Base-by-base conservation (phyloP, 163 green algal genomes). In the Dunaliella salina region DNA sequence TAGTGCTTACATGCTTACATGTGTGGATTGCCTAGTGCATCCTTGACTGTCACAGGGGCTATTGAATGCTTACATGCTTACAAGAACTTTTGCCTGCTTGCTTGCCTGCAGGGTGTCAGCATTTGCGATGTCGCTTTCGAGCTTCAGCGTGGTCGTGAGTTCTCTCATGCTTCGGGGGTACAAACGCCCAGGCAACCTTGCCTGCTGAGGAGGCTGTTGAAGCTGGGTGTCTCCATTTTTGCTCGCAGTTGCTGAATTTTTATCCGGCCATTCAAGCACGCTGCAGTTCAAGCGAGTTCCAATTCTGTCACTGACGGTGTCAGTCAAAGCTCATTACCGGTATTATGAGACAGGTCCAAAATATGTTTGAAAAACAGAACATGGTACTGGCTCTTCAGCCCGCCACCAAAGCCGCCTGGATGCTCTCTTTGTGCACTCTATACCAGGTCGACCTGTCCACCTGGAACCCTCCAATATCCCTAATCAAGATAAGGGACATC, bases 101-200 rank as follows among this genome's bases (percentile, higher is more conserved):
- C n/a, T n/a, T 50, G 40, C 8, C 40, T 12, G 63, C 63, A 75
- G 63, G 95, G 86, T 98, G 11, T 94, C 96, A 22, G 96, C 95
- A 8, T 93, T 89, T 0, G 94, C 93, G 84, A 99, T 99, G 96
- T 96, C 96, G 0, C 90, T 96, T 33, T 95, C 88, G 83, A 96
- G 90, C 34, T 94, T 99, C 4, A 95, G 88, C 26, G 96, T 99
- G 1, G 95, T 99, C 40, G 89, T 87, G 46, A 96, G 92, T 32
- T 97, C 91, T 18, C 90, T 99, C 72, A 80, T 96, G 85, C 91
- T 99, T 82, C 89, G 94, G 24, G 69, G 85, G 0, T 98, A 98
- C 90, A 85, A 87, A 35, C 91, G 90, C 24, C 96, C 95, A 29
- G 40, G 0, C 29, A 29, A 75, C 22, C 24, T 75, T 75, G 63